phyloP scores from a whole-genome alignment of 495 filamentous ascomycete species.

The Massariosphaeria phaeospora region DNA sequence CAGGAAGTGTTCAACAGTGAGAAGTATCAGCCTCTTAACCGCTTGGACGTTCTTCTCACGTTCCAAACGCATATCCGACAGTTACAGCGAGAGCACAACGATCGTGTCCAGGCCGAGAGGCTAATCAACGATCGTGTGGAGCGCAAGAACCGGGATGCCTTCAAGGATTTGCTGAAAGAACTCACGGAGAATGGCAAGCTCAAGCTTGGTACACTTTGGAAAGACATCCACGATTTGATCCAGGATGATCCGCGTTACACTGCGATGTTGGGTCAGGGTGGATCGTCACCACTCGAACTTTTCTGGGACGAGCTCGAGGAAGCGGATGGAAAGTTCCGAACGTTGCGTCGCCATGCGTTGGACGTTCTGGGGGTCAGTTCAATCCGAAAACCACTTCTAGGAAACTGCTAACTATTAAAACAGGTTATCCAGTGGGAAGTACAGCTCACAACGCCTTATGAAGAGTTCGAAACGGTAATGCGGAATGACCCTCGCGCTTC shows the following conservation, averaged over 20 bases:
- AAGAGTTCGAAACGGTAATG: conserved; percentile 76
- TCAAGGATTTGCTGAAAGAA: conserved; percentile 65
- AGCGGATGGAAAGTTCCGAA: conserved; percentile 77
- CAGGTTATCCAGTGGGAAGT: conserved; percentile 91
- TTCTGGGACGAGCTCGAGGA: conserved; percentile 98
- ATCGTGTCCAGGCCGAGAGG: conserved; percentile 81
- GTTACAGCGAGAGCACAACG: conserved; percentile 83
- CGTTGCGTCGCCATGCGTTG: conserved; percentile 74
- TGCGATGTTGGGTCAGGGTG: conserved; percentile 77
- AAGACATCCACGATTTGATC: conserved; percentile 69
- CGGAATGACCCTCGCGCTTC: conserved; percentile 78
- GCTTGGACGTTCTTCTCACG: conserved; percentile 83
- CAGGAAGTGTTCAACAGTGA: conserved; percentile 76
- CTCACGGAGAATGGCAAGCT: conserved; percentile 73
- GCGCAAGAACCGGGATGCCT: conserved; percentile 78
- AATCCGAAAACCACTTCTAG: not conserved
- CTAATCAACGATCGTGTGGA: conserved; percentile 72
- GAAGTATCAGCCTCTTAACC: conserved; percentile 82
- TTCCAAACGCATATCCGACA: conserved; percentile 95
- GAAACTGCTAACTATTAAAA: conserved; percentile 18
- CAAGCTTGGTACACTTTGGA: conserved; percentile 88
- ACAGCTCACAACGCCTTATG: conserved; percentile 74
- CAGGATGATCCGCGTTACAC: conserved; percentile 77
- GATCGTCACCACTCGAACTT: conserved; percentile 86
- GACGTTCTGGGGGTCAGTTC: conserved; percentile 81